Percentiles rank a stretch among this genome's conserved stretches.
Evolutionary conservation across 2,329 filamentous ascomycete species (phyloP).

Genomic region (Exserohilum rostratum): DNA sequence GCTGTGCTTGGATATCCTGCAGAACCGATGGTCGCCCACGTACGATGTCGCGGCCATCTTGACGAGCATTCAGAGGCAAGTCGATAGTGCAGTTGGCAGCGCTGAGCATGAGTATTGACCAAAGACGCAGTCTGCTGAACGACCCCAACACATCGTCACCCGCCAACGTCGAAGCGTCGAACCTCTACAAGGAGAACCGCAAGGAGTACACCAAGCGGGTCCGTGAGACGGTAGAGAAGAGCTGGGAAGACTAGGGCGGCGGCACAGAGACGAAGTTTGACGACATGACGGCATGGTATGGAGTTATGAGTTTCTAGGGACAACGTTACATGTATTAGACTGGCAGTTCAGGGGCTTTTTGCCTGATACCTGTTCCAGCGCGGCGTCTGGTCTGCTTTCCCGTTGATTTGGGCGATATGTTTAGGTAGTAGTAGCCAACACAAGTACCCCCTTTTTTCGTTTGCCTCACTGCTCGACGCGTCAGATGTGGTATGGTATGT

Average conservation of each 20-base stretch:
- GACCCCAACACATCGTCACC: conserved; percentile 98
- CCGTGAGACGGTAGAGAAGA: conserved; percentile 97
- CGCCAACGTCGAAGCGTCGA: conserved; percentile 96
- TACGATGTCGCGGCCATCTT: conserved; percentile 97
- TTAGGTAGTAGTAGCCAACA: not conserved
- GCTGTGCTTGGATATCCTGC: conserved; percentile 92
- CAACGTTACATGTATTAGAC: conserved; percentile 16
- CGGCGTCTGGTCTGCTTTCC: conserved; percentile 29
- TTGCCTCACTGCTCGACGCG: not conserved
- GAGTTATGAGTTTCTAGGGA: conserved; percentile 27
- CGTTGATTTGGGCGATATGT: conserved; percentile 15
- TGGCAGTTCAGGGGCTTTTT: conserved; percentile 12
- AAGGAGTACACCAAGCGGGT: conserved; percentile 97
- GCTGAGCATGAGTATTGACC: conserved; percentile 21
- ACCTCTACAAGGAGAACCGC: conserved; percentile 97
- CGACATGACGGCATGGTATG: conserved; percentile 19
- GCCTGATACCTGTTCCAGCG: conserved; percentile 27
- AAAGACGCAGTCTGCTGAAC: conserved; percentile 75
- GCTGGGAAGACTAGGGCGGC: conserved; percentile 81
- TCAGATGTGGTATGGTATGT: not conserved
- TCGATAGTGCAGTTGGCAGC: not conserved
- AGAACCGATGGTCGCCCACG: conserved; percentile 98
- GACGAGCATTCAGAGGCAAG: conserved; percentile 94
- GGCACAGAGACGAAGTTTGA: conserved; percentile 12
- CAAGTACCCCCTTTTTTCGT: not conserved